Base-by-base conservation (phyloP, 1,139 yeast genomes). In the Wickerhamomyces sp. region DNA sequence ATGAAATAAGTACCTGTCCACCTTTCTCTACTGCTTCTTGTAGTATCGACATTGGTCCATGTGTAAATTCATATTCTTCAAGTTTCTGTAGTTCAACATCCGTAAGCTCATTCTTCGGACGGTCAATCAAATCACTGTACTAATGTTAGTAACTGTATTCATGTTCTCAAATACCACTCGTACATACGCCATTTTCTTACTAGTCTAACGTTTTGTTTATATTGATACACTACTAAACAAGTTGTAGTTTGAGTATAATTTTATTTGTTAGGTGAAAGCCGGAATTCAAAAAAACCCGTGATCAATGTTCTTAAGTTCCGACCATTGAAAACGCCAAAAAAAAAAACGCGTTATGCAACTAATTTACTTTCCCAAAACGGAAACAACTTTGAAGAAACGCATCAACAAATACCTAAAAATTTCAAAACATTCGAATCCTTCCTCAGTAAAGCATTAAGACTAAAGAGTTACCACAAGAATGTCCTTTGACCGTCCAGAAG, bases 1-100 rank as follows among this genome's bases (percentile, higher is more conserved):
- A 78, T 21, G 96, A 87, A 51, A 92, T 86, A 42, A 92, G 77
- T 5, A 94, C 87, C 21, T 90, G 89, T 3, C 83, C 73, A 43
- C 78, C 81, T 46, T 79, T 74, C 48, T 80, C 74, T 31, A 88
- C 84, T 0, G 97, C 90, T 39, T 80, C 78, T 51, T 88, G 87
- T 20, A 92, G 72, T 27, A 92, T 72, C 3, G 95, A 80, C 74
- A 94, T 75, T 6, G 99, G 99, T 0, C 98, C 98, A 63, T 88
- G 80, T 42, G 78, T 70, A 57, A 88, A 86, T 61, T 92, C 97
- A 58, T 82, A 89, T 56, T 90, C 96, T 61, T 92, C 97, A 31
- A 89, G 70, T 53, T 78, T 81, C 40, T 78, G 81, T 35, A 88
- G 76, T 60, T 92, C 97, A 25, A 74, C 74, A 52, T 84, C 89